phyloP scores from a whole-genome alignment of 805 yeast species.

The Candida tibetensis region DNA sequence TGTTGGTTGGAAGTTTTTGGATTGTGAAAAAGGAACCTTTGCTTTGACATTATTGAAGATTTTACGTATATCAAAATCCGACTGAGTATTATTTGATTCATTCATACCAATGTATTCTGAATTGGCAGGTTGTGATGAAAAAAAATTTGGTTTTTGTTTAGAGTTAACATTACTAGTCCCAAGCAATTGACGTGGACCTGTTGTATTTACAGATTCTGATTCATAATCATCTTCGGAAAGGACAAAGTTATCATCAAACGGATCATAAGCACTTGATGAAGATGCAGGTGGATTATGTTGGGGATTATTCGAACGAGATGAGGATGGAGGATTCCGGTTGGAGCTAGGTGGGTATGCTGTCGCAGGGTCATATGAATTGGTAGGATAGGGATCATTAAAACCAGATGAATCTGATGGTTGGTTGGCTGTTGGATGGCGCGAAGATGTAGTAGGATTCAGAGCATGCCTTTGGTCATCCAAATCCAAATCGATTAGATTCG shows the following conservation, averaged over 20 bases:
- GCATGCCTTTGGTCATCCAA: conserved; percentile 11
- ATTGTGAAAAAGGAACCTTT: conserved; percentile 15
- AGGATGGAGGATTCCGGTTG: not conserved
- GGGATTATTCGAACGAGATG: not conserved
- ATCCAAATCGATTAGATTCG: conserved; percentile 30
- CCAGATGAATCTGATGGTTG: not conserved
- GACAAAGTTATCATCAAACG: conserved; percentile 36
- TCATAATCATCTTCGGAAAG: conserved; percentile 35
- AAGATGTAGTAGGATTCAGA: not conserved
- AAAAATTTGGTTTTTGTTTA: conserved; percentile 21
- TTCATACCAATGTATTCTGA: conserved; percentile 30
- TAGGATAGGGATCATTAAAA: not conserved
- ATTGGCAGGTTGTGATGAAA: conserved; percentile 18
- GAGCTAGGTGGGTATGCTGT: conserved; percentile 4
- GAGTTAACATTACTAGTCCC: conserved; percentile 22
- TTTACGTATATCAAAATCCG: conserved; percentile 39
- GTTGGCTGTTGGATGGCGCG: not conserved
- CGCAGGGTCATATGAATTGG: not conserved
- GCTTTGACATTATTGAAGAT: conserved; percentile 23
- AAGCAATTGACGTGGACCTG: conserved; percentile 20
- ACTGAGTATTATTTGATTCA: conserved; percentile 16
- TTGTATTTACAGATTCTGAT: conserved; percentile 7
- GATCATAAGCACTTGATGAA: conserved; percentile 13
- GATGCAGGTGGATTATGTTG: not conserved
- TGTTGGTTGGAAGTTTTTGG: conserved; percentile 8